These are phyloP conservation scores for Pseudognaphalium luteoalbum DNA, from an alignment of 129 eudicot species.

Conservation along the genomic window DNA sequence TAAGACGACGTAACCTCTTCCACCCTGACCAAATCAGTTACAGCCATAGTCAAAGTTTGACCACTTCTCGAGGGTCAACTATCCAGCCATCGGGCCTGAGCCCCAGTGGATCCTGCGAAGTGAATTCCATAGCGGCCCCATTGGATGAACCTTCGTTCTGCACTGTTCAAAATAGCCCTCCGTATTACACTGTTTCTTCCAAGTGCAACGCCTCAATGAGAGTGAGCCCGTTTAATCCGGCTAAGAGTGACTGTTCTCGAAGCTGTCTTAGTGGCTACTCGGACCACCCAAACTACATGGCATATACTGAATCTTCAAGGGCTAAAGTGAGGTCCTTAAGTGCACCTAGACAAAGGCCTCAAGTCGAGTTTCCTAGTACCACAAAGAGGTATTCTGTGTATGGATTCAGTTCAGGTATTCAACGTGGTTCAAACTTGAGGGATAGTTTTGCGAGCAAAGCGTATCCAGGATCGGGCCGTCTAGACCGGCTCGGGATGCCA, in stretches of 20 bases:
- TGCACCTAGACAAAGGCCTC: constrained; percentile 75
- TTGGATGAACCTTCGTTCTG: constrained; percentile 47
- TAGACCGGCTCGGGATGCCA: constrained; percentile 79
- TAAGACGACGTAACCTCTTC: constrained; percentile 48
- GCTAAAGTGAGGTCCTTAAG: constrained; percentile 82
- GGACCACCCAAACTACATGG: constrained; percentile 88
- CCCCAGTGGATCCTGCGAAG: constrained; percentile 67
- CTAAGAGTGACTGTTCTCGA: constrained; percentile 61
- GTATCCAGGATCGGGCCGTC: constrained; percentile 73
- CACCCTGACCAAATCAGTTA: constrained; percentile 47
- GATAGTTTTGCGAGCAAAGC: constrained; percentile 64
- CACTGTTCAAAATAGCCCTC: constrained; percentile 62
- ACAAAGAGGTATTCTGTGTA: constrained; percentile 62
- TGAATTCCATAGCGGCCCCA: constrained; percentile 45
- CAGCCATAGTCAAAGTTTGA: constrained; percentile 52
- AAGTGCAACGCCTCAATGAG: constrained; percentile 35
- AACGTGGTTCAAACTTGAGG: constrained; percentile 43
- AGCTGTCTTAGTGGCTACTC: constrained; percentile 75
- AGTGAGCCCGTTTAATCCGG: constrained; percentile 57
- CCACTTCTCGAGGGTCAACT: constrained; percentile 68
- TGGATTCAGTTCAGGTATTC: constrained; percentile 37
- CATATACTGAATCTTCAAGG: constrained; percentile 72
- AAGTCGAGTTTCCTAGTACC: constrained; percentile 47
- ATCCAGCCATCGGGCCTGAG: constrained; percentile 46
- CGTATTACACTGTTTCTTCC: constrained; percentile 40